Evolutionary conservation across 1,284 basidiomycete species (phyloP).

Genomic region (Ustilago sp.): DNA sequence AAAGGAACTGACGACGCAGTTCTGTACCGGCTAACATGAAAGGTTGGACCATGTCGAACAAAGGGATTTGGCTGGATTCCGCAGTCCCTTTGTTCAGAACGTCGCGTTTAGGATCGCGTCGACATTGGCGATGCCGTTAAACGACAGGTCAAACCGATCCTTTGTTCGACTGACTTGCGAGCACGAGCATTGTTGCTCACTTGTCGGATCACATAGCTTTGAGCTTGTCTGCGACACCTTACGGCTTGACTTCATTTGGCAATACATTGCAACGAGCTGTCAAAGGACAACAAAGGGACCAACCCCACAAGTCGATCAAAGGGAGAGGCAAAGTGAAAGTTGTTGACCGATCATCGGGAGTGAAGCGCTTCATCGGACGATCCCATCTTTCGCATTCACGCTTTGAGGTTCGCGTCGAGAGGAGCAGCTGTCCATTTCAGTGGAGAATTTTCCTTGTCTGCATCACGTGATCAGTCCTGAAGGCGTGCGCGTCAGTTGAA

Average conservation of each 20-base stretch:
- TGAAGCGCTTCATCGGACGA: background rate
- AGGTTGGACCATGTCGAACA: background rate
- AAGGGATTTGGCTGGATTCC: background rate
- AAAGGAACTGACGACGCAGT: background rate
- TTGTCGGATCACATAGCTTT: background rate
- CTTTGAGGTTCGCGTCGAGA: background rate
- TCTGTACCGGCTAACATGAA: background rate
- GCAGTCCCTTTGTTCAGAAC: constrained; percentile 21
- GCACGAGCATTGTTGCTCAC: background rate
- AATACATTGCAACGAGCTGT: background rate
- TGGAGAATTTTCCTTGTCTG: too few species aligned
- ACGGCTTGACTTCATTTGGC: background rate
- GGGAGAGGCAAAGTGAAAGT: background rate
- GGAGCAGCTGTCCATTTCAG: too few species aligned
- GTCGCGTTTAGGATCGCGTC: constrained; percentile 21
- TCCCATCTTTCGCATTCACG: background rate
- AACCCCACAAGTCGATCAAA: background rate
- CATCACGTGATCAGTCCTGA: too few species aligned
- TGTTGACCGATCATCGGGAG: background rate
- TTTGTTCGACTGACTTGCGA: background rate
- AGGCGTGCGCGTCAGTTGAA: too few species aligned
- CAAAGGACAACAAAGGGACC: constrained; percentile 5
- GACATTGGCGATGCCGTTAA: constrained; percentile 18
- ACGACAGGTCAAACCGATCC: background rate
- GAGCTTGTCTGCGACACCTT: background rate